Evolutionary conservation across 179 eudicot species (phyloP), one percentile per base, ranked within the genome.

Genomic region (Nepenthes alata): DNA sequence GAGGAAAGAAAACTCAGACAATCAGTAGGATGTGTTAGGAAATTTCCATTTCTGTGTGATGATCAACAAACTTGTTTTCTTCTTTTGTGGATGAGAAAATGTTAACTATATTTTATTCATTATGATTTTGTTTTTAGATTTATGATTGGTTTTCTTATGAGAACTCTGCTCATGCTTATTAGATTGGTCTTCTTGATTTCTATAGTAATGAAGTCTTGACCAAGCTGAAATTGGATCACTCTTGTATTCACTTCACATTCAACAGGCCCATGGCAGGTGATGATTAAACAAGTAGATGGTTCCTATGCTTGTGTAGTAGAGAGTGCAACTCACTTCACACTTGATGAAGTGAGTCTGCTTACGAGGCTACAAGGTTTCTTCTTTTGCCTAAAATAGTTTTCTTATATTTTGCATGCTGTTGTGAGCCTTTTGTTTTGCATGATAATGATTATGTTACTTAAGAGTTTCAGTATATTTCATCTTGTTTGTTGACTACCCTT

Each of bases 231-330:
- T 10, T 50, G 14, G 5, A 52, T 52, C 13, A 2, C 6, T 4
- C 1, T 35, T 36, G 11, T 55, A 10, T 11, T 35, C 11, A n/a
- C 58, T 55, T 55, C 8, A 10, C 12, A 7, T 55, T 55, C 6
- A 61, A 61, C 87, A 93, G 98, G 95, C 73, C 98, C 98, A 64
- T 93, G 98, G 98, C 98, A 93, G 72, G 98, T 93, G 80, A 93
- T 93, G 98, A 80, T 93, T 76, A 90, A 79, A 77, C 98, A 93
- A 74, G 70, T 78, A 55, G 97, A 93, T 72, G 89, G 84, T 70
- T 93, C 98, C 16, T 93, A 64, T 70, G 97, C 87, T 69, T 93
- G 98, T 12, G 91, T 93, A 54, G 97, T 97, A 6, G 97, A 93
- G 79, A 89, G 98, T 73, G 79, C 74, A 69, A 82, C 81, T 70